Base-by-base conservation (phyloP, 169 alveolate genomes). In the Plasmodium cynomolgi region DNA sequence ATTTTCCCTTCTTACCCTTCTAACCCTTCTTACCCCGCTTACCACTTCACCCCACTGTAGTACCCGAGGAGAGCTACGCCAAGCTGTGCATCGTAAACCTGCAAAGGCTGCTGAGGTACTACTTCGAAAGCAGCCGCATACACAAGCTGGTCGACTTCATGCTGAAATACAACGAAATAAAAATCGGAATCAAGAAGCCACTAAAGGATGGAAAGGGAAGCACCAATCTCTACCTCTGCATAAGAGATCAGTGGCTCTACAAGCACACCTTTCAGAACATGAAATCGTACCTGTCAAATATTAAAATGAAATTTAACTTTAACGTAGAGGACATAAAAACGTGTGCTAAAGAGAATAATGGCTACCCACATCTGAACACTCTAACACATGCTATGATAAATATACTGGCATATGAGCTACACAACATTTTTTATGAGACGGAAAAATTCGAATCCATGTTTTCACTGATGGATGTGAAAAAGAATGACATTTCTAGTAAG, bases 231-330 rank as follows among this genome's bases (percentile, higher is more conserved):
- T 90, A 90, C 74, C 34, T 20, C 13, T 90, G 94, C 29, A 37
- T 90, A 80, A 90, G 73, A 62, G 91, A 80, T 15, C 91, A 90
- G 50, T 90, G 94, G 94, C 5, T 90, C 17, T 90, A 90, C 34
- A 90, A 90, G 39, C 54, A 79, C 47, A 80, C 44, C 33, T 39
- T 90, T 23, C 47, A 68, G 29, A 58, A 80, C 44, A 39, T 41
- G 58, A 90, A 90, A 41, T 26, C 81, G 20, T 62, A 58, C 54
- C 20, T 90, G 0, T 62, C 90, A 39, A 90, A 90, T 26, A 58
- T 79, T 56, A 62, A 80, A 80, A 34, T 90, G 41, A 68, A 47
- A 58, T 80, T 90, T 34, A 80, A 80, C 6, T 62, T 90, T 37
- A 81, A 80, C 47, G 34, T 81, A 3, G 74, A 90, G 39, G 94